Conservation (phyloP, 352 stramenopile genomes). For the Globisporangium uncinulatum region DNA sequence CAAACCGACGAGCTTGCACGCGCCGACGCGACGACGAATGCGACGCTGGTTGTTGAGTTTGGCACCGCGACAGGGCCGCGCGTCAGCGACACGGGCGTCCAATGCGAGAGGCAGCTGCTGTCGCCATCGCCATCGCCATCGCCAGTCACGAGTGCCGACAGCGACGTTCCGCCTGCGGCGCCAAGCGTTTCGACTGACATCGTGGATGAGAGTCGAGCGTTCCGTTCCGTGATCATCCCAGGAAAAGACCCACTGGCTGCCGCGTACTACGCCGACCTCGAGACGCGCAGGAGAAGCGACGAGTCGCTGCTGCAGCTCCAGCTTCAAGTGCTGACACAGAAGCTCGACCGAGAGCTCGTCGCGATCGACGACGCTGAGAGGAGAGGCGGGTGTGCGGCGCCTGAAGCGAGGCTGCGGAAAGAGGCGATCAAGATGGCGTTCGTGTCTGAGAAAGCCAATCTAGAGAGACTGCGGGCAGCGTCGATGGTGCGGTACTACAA, state of each 20-base stretch:
- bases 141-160: neutral
- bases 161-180: no score
- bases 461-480: conserved; percentile 49
- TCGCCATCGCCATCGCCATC: neutral
- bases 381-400: neutral
- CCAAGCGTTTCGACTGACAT: no score
- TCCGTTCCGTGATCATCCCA: neutral
- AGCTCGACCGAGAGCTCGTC: conserved; percentile 26
- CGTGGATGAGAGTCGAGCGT: no score
- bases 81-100: conserved; percentile 22
- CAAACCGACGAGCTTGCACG: conserved; percentile 38
- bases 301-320: conserved; percentile 42
- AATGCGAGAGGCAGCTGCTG: conserved; percentile 18
- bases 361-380: conserved; percentile 15
- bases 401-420: conserved; percentile 20
- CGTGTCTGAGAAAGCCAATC: conserved; percentile 38
- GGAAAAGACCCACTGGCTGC: conserved; percentile 9
- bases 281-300: conserved; percentile 46
- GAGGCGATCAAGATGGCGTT: conserved; percentile 38
- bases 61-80: conserved; percentile 20
- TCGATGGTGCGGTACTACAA: conserved; percentile 59
- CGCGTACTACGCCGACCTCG: conserved; percentile 35
- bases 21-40: conserved; percentile 34
- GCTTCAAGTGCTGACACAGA: conserved; percentile 31
- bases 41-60: conserved; percentile 28